Evolutionary conservation across 768 basidiomycete genomes (phyloP), one percentile per base, ranked within the genome.

Genomic region (Chalciporus sphaerocephalus): DNA sequence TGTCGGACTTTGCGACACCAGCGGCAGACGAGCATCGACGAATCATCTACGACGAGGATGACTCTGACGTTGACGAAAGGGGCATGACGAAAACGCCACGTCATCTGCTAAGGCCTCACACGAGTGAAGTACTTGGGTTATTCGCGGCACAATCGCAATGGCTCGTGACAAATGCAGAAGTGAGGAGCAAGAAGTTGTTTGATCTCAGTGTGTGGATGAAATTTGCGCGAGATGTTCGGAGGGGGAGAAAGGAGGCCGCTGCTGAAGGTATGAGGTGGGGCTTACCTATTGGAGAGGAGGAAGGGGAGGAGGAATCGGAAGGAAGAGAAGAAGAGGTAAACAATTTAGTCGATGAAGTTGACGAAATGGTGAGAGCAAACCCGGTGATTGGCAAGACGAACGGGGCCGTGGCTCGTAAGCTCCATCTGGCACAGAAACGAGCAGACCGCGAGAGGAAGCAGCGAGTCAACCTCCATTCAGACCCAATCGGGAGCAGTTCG

Each of bases 61-160:
- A 68, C 27, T 38, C 61, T 41, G 63, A 66, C 28, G 46, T 57
- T 9, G 61, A 66, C 22, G 65, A 66, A 1, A 53, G 51, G 1
- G 64, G 67, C 2, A 51, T 22, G 12, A 61, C 65, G 2, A 48
- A 27, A 3, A 65, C 59, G 25, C 68, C 69, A 12, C 71, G 76
- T 20, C 67, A 70, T 32, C 69, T 73, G 12, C 74, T 79, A 20
- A 71, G 64, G 44, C 60, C 84, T 21, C 70, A 79, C 36, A 68
- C 46, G 22, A 73, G 79, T 25, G 78, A 82, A 55, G 58, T 84
- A n/a, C 57, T 67, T 27, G 69, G 71, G 10, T 47, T 70, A 2
- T 75, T 83, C 48, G 81, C 79, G 10, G 66, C 71, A 9, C 80
- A 85, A 8, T 72, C 74, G 0, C 74, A 74, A 27, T 86, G 83